Conservation (phyloP, 225 moss, liverwort and hornwort genomes). For the Physcomitrellopsis africana region DNA sequence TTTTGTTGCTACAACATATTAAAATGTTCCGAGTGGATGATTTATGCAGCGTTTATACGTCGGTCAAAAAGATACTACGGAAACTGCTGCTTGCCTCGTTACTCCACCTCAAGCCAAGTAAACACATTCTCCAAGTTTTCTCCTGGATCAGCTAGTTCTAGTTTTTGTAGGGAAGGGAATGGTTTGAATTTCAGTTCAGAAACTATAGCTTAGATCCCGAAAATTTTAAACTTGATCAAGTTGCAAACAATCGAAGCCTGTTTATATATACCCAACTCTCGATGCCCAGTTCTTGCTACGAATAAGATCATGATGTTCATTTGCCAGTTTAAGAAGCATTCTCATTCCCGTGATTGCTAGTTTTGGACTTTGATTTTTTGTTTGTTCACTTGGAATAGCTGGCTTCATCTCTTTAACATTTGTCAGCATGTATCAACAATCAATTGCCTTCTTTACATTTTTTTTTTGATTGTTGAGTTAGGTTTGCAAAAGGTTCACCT, state of each 20-base stretch:
- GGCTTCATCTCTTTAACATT: constrained; percentile 14
- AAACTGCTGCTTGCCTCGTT: constrained; percentile 72
- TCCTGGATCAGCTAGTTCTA: constrained; percentile 15
- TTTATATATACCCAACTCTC: not conserved
- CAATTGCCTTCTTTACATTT: not conserved
- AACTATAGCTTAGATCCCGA: constrained; percentile 12
- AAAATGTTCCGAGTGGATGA: constrained; percentile 17
- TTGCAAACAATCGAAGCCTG: constrained; percentile 17
- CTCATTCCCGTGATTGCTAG: not conserved
- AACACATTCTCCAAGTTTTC: constrained; percentile 22
- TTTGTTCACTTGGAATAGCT: not conserved
- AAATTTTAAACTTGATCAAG: constrained; percentile 22
- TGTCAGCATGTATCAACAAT: constrained; percentile 4
- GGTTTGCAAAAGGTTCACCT: constrained; percentile 9
- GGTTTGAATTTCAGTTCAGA: not conserved
- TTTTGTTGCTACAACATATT: not conserved
- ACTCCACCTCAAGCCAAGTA: constrained; percentile 84
- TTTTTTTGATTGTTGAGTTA: constrained; percentile 15
- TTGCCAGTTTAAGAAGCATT: not conserved
- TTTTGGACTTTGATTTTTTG: not conserved
- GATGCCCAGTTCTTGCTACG: not conserved
- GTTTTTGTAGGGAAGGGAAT: constrained; percentile 9
- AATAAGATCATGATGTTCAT: not conserved
- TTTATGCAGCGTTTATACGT: constrained; percentile 75
- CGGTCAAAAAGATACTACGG: constrained; percentile 50